Conservation (phyloP, 169 alveolate species). For the Plasmodium gonderi region DNA sequence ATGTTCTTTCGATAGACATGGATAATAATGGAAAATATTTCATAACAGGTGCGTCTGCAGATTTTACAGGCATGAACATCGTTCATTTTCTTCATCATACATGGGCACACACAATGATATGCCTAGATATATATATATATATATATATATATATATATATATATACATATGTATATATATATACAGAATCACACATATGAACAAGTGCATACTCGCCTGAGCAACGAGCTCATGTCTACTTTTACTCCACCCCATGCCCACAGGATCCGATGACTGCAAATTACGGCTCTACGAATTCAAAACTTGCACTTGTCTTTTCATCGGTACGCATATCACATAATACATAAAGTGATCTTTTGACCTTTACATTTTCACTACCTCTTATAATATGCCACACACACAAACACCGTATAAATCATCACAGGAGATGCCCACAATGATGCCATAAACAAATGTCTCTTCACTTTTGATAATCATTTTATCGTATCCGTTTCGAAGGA, state of each 20-base stretch:
- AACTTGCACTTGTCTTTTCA: slow-evolving; percentile 62
- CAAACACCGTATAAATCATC: too few relatives aligned
- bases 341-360: too few relatives aligned
- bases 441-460: slow-evolving; percentile 53
- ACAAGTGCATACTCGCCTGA: background rate
- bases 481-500: slow-evolving; percentile 55
- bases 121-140: too few relatives aligned
- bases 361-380: background rate
- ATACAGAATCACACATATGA: background rate
- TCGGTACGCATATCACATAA: slow-evolving; percentile 14
- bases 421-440: slow-evolving; percentile 54
- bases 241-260: background rate
- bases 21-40: slow-evolving; percentile 38
- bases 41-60: slow-evolving; percentile 37
- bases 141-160: background rate
- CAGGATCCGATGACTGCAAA: slow-evolving; percentile 61
- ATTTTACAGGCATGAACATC: background rate
- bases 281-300: slow-evolving; percentile 53
- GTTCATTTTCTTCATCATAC: too few relatives aligned
- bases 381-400: too few relatives aligned
- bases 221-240: background rate
- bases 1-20: slow-evolving; percentile 50
- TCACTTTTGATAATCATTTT: slow-evolving; percentile 49
- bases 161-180: background rate
- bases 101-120: background rate